Base-by-base conservation (phyloP, 2,329 filamentous ascomycete genomes). In the Colletotrichum eremochloae region DNA sequence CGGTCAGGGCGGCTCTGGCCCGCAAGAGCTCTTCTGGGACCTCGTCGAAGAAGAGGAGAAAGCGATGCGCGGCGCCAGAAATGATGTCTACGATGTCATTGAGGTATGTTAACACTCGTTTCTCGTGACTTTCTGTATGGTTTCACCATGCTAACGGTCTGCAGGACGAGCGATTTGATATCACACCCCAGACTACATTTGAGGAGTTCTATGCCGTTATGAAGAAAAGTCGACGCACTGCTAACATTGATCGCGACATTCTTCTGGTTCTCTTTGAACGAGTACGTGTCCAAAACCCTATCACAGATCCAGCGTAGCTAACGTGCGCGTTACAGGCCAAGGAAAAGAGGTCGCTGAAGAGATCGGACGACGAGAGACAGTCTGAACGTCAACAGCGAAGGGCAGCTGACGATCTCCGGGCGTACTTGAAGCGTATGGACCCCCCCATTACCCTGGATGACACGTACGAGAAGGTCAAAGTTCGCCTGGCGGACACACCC, bases 1-100 rank as follows among this genome's bases (percentile, higher is more conserved):
- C 72, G 95, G 95, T 63, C 94, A 97, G 79, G 83, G 89, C 71
- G 95, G 96, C 68, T 97, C 95, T 5, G 93, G 90, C 5, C 94
- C 96, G 18, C 88, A 97, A 75, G 95, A 98, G 78, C 86, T 99
- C 8, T 98, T 99, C 84, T 98, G 96, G 94, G 96, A 99, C 80
- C 86, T 95, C 60, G 88, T 98, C 36, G 96, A 98, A 80, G 95
- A 97, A 80, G 95, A 98, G 81, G 96, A 99, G 79, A 91, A 93
- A 70, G 91, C 92, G n/a, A 86, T 98, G 60, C 92, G 95, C 73
- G 91, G 90, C 62, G 92, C 92, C 61, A 89, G 94, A 73, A 97
- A 96, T 79, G 91, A 95, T 79, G 93, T 97, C 50, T 85, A 96
- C 75, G 95, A 97, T 83, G 94, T 96, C 76, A 87, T 97, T 76